Base-by-base conservation (phyloP, 805 yeast genomes). In the Metschnikowia lachancei region DNA sequence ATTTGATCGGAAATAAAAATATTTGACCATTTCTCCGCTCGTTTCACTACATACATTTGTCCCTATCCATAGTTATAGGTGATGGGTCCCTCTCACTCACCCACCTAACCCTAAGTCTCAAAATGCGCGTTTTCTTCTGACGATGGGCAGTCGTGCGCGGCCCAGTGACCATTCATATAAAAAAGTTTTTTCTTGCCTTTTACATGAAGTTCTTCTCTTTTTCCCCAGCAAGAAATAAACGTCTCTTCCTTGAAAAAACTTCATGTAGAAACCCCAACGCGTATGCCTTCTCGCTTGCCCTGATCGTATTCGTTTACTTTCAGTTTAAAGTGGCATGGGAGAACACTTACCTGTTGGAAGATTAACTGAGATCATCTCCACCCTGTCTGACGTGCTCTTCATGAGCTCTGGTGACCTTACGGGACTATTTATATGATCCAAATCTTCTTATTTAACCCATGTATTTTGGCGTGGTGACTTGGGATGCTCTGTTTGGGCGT, bases 241-340 rank as follows among this genome's bases (percentile, higher is more conserved):
- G 14, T 38, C 24, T 45, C 39, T 45, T 43, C 40, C 34, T 45
- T 39, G 39, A 35, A 29, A 11, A 14, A 20, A 17, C 19, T 22
- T n/a, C 30, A 29, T 35, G 48, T 45, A 45, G 44, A 39, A 31
- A 19, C 28, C 18, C 74, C 76, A 70, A 62, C 58, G 68, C 75
- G 71, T 69, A 67, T 61, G 75, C 76, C 76, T 72, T 70, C 75
- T 65, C 75, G 63, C 66, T 56, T 58, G 62, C 73, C 75, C 77
- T 72, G 75, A 61, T 62, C 50, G 66, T 70, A 72, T 72, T 72
- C 77, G 72, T 52, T 72, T 72, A 70, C 67, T 62, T 65, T 62
- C 75, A 71, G 76, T 71, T 57, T 70, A 72, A 72, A 69, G 53
- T 71, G 76, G 75, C 67, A 37, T 42, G 65, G 54, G 75, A 62